A percentile compares a stretch with the other conserved stretches of the same genome.
phyloP scores from a whole-genome alignment of 23 red algal species.

The Pyropia yezoensis region DNA sequence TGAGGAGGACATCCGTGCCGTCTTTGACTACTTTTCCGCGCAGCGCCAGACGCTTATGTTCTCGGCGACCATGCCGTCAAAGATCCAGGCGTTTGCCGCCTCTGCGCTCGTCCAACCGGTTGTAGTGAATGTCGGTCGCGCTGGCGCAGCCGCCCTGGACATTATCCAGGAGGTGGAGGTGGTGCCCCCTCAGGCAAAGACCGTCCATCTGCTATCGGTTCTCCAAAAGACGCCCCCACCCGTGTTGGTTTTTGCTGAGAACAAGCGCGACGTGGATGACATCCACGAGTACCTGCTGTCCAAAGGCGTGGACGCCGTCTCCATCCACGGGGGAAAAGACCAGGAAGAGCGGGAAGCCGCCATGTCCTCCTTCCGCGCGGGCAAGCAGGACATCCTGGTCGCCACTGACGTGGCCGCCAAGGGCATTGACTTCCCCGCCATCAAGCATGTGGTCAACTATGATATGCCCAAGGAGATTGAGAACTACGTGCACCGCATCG shows the following conservation, averaged over 20 bases:
- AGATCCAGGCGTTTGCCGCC: conserved; percentile 74
- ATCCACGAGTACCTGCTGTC: conserved; percentile 74
- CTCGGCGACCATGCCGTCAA: conserved; percentile 86
- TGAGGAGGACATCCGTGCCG: conserved; percentile 76
- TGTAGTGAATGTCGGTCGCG: conserved; percentile 65
- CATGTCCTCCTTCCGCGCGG: conserved; percentile 66
- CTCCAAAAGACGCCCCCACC: conserved; percentile 77
- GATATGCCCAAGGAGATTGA: conserved; percentile 90
- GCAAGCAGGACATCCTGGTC: conserved; percentile 72
- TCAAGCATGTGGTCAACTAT: conserved; percentile 87
- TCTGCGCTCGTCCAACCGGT: conserved; percentile 72
- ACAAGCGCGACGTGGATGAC: conserved; percentile 73
- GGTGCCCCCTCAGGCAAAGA: conserved; percentile 51
- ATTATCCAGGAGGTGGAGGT: conserved; percentile 72
- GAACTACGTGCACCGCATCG: conserved; percentile 91
- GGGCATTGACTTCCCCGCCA: conserved; percentile 77
- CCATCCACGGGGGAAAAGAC: conserved; percentile 72
- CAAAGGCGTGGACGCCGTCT: conserved; percentile 61
- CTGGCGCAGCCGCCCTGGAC: conserved; percentile 67
- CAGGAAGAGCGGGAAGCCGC: conserved; percentile 73
- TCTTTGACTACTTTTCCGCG: conserved; percentile 77
- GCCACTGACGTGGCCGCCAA: conserved; percentile 93
- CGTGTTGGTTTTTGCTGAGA: conserved; percentile 77
- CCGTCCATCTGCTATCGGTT: conserved; percentile 43
- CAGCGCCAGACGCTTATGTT: conserved; percentile 97